Percentiles rank a stretch among this genome's conserved stretches.
Conservation (phyloP, 208 protist species). For the Leishmania mexicana region DNA sequence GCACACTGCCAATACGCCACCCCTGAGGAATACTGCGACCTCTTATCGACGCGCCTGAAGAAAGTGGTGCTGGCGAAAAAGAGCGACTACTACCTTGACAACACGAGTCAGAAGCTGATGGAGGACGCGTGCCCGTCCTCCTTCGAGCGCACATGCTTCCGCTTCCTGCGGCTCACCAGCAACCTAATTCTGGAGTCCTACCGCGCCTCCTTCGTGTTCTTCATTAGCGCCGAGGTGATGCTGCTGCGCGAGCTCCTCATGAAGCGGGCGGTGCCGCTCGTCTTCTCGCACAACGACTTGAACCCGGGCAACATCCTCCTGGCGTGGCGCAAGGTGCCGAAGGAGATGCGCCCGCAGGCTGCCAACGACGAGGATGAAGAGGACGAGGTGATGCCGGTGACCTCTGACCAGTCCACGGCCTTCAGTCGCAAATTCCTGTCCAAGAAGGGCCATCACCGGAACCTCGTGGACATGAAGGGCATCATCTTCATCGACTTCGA, state of each 20-base stretch:
- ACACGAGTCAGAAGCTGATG: constrained; percentile 58
- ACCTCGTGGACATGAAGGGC: constrained; percentile 77
- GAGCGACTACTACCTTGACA: constrained; percentile 44
- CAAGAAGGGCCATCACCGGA: constrained; percentile 59
- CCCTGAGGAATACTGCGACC: constrained; percentile 42
- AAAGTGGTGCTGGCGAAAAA: constrained; percentile 27
- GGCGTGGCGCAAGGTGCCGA: constrained; percentile 55
- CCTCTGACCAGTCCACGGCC: constrained; percentile 50
- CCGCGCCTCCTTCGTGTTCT: constrained; percentile 45
- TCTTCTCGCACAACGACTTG: constrained; percentile 87
- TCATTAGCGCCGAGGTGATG: constrained; percentile 56
- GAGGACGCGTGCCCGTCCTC: constrained; percentile 75
- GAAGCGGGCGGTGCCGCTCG: constrained; percentile 49
- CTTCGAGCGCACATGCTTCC: constrained; percentile 78
- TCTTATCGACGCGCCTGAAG: constrained; percentile 26
- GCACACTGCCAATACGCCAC: constrained; percentile 17
- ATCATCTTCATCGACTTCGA: constrained; percentile 88
- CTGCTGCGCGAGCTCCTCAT: constrained; percentile 49
- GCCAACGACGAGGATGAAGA: constrained; percentile 32
- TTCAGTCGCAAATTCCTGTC: constrained; percentile 72
- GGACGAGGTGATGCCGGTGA: constrained; percentile 45
- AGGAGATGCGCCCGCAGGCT: constrained; percentile 27
- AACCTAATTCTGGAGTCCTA: constrained; percentile 45
- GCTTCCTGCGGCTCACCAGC: constrained; percentile 69
- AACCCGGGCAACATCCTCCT: constrained; percentile 86